These are phyloP conservation scores for Pelargonium fulgidum DNA, from an alignment of 441 rosid genomes.

Conservation along the genomic window DNA sequence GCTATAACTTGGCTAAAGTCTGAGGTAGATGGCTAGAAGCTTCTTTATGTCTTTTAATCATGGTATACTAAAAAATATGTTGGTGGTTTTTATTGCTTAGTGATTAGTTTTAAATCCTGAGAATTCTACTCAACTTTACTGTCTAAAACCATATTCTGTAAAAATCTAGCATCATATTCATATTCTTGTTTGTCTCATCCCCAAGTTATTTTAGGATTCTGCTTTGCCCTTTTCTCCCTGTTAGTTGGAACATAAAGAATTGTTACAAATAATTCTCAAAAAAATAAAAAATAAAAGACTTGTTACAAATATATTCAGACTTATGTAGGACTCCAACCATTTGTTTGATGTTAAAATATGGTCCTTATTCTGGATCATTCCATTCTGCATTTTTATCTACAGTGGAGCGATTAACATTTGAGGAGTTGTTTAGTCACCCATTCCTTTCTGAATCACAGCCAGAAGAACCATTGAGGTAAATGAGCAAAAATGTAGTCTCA, in stretches of 20 bases:
- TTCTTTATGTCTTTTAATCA: neutral
- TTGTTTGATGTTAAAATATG: too few relatives aligned
- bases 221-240: neutral
- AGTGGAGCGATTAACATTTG: slow-evolving; percentile 9
- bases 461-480: slow-evolving; percentile 37
- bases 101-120: neutral
- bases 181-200: neutral
- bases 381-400: neutral
- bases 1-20: neutral
- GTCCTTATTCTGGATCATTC: slow-evolving; percentile 4
- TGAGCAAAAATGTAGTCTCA: neutral
- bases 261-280: neutral
- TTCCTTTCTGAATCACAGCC: slow-evolving; percentile 3
- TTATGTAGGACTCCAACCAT: neutral
- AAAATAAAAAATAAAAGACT: too few relatives aligned
- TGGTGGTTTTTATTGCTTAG: neutral
- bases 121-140: neutral
- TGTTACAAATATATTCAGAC: neutral
- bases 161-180: neutral
- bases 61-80: neutral
- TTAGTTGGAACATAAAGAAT: neutral
- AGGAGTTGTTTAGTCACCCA: slow-evolving; percentile 4
- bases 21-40: neutral
- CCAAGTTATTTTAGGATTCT: neutral
- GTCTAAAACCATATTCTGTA: neutral